Base-by-base conservation (phyloP, 768 basidiomycete species). In the Collybia mongolica region DNA sequence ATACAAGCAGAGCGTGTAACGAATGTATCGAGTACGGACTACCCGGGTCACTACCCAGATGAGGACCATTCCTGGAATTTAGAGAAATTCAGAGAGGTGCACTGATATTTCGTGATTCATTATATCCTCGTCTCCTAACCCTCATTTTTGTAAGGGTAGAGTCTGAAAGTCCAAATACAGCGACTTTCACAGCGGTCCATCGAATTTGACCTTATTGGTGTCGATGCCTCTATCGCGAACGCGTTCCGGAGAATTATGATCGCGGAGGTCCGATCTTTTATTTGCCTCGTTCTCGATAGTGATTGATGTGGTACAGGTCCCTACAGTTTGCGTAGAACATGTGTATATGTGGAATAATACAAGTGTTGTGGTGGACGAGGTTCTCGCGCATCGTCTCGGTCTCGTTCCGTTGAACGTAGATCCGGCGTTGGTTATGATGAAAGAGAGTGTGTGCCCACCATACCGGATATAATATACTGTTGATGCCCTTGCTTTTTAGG, bases 331-430 rank as follows among this genome's bases (percentile, higher is more conserved):
- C 38, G 86, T 98, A 45, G 97, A 98, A 63, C 76, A 87, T 54
- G 91, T 91, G 5, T 98, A 92, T 65, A 76, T 94, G 1, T 98
- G 87, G 84, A 86, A 96, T 70, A 99, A 99, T 71, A 98, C 93
- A 0, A 85, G 85, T 2, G 89, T 98, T 57, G 83, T 99, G 46
- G 90, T 84, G 37, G 96, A 98, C 66, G 97, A 99, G 67, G 85
- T 99, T 2, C 76, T 99, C 18, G 79, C 93, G 3, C 93, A 96
- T 35, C 82, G 97, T n/a, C 64, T 99, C 3, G 97, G 97, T 2
- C 78, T 98, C 20, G 75, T 98, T 8, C 97, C 97, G 6, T 74
- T 99, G 32, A 86, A 90, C 51, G 75, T 95, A 42, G 90, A 98
- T 65, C 94, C 97, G 0, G 70, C 80, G 11, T 65, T 84, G 18